Evolutionary conservation across 2,329 filamentous ascomycete genomes (phyloP).

Genomic region (Chaetomium sp.): DNA sequence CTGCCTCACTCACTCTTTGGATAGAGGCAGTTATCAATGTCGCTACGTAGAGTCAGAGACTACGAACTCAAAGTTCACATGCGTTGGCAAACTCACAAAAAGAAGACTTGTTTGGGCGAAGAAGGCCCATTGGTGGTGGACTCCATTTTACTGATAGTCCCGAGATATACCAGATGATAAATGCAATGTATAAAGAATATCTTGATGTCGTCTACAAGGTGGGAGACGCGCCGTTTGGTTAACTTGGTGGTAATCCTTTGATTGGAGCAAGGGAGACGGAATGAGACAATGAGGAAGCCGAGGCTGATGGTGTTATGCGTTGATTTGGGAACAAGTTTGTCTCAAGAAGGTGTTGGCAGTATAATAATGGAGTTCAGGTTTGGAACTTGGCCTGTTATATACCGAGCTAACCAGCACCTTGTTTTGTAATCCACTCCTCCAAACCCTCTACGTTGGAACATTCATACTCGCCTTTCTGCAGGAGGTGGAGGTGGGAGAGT

Average conservation of each 20-base stretch:
- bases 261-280: not conserved
- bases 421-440: not conserved
- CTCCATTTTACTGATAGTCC: conserved; percentile 34
- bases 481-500: not conserved
- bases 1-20: conserved; percentile 66
- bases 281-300: not conserved
- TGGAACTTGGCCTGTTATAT: not conserved
- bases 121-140: conserved; percentile 33
- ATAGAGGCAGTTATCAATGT: conserved; percentile 98
- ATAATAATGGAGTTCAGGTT: not conserved
- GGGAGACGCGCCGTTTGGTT: not conserved
- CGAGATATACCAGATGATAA: not conserved
- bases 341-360: not conserved
- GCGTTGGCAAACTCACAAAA: conserved; percentile 45
- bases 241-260: not conserved
- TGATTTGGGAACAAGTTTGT: not conserved
- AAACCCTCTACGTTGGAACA: not conserved
- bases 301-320: not conserved
- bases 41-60: conserved; percentile 64
- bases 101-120: conserved; percentile 43
- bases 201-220: not conserved
- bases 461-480: not conserved
- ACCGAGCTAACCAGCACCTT: not conserved
- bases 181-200: not conserved
- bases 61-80: not conserved